Percentiles rank a stretch among this genome's conserved stretches.
Evolutionary conservation across 2,329 filamentous ascomycete species (phyloP).

Genomic region (Colletotrichum simmondsii): DNA sequence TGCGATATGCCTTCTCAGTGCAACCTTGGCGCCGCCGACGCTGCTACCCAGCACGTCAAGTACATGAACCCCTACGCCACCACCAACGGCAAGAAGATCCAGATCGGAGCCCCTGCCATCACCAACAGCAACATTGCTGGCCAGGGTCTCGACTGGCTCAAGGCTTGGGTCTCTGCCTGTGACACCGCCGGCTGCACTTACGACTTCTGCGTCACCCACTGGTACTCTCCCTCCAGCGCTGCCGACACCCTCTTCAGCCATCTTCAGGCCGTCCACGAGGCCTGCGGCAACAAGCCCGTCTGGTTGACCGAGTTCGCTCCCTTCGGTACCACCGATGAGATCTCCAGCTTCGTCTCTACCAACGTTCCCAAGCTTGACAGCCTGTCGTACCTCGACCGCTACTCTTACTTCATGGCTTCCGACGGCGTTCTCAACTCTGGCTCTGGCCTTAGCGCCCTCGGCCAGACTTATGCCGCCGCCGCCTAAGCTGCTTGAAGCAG

Average conservation of each 20-base stretch:
- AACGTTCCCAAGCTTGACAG: constrained; percentile 61
- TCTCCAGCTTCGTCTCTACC: constrained; percentile 59
- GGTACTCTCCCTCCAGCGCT: constrained; percentile 66
- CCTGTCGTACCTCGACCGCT: constrained; percentile 63
- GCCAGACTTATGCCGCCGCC: constrained; percentile 62
- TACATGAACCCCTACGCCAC: constrained; percentile 66
- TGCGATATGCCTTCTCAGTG: constrained; percentile 71
- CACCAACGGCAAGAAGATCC: constrained; percentile 60
- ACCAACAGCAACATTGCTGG: constrained; percentile 64
- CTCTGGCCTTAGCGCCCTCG: constrained; percentile 55
- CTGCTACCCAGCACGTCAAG: constrained; percentile 63
- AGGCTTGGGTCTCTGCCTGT: constrained; percentile 63
- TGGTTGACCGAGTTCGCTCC: constrained; percentile 76
- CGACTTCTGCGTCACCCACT: constrained; percentile 73
- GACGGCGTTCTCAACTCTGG: constrained; percentile 54
- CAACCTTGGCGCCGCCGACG: constrained; percentile 63
- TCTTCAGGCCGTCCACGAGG: constrained; percentile 56
- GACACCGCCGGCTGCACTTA: constrained; percentile 58
- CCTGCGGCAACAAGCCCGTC: constrained; percentile 62
- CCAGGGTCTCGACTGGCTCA: constrained; percentile 68
- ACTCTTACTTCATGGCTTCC: constrained; percentile 67
- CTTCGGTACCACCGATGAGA: constrained; percentile 53
- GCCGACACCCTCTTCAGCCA: constrained; percentile 65
- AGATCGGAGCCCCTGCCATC: constrained; percentile 69
- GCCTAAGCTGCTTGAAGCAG: constrained; percentile 24